Conservation (phyloP, 2,329 filamentous ascomycete genomes). For the Trichoderma sp. region DNA sequence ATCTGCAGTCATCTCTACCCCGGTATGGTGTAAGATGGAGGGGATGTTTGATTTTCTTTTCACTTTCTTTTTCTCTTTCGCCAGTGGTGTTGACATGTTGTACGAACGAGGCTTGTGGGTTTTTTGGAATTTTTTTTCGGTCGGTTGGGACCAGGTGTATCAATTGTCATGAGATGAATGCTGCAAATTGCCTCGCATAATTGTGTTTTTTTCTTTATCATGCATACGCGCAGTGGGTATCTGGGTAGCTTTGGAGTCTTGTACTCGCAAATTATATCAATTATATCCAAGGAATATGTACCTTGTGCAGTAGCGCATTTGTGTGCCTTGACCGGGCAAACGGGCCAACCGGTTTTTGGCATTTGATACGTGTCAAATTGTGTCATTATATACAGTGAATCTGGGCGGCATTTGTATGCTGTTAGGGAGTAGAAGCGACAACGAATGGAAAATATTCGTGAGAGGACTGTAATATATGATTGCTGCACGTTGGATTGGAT, state of each 20-base stretch:
- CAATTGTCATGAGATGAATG: constrained; percentile 10
- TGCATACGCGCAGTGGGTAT: constrained; percentile 17
- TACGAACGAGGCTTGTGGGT: constrained; percentile 3
- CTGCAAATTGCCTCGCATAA: constrained; percentile 11
- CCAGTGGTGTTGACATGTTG: not conserved
- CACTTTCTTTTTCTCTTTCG: not conserved
- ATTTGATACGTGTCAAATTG: not conserved
- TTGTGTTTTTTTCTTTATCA: constrained; percentile 8
- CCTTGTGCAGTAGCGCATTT: constrained; percentile 9
- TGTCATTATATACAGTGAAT: not conserved
- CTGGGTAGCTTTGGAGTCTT: constrained; percentile 8
- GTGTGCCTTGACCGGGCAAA: not conserved
- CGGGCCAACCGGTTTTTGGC: not conserved
- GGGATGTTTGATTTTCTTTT: not conserved
- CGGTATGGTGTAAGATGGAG: not conserved
- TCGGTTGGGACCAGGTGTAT: not conserved
- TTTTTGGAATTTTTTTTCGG: not conserved
- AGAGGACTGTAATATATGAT: not conserved
- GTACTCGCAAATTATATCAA: constrained; percentile 14
- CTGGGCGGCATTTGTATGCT: not conserved
- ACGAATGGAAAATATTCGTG: not conserved
- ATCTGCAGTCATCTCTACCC: not conserved
- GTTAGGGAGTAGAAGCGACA: not conserved
- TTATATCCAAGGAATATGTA: not conserved
- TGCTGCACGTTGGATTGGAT: not conserved